These are phyloP conservation scores for Candida alai DNA, from an alignment of 805 yeast species.

Conservation along the genomic window DNA sequence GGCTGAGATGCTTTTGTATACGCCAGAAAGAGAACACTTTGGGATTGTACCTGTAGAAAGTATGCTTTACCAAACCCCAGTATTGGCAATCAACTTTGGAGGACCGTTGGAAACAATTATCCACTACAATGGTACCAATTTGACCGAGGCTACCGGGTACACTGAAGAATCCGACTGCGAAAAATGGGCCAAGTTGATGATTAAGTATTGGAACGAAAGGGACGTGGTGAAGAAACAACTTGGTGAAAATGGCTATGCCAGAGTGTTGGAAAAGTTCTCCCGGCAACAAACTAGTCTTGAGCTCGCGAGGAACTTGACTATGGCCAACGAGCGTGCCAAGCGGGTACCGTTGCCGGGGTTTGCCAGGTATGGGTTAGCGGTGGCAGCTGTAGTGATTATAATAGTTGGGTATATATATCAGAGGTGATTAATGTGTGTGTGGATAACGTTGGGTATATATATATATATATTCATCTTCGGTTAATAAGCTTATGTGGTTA, in stretches of 20 bases:
- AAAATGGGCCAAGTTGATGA: constrained; percentile 54
- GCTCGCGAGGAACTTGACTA: constrained; percentile 18
- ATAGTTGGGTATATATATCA: constrained; percentile 1
- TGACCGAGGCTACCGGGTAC: constrained; percentile 58
- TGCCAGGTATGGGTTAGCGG: constrained; percentile 8
- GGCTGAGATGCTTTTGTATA: constrained; percentile 67
- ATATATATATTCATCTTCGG: not conserved
- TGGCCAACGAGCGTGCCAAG: constrained; percentile 1
- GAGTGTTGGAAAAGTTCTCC: constrained; percentile 41
- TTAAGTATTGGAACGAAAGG: constrained; percentile 29
- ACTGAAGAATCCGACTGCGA: constrained; percentile 44
- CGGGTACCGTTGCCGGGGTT: constrained; percentile 5
- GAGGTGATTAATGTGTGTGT: no score
- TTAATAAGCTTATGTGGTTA: no score
- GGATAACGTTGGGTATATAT: constrained; percentile 5
- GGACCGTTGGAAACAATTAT: constrained; percentile 86
- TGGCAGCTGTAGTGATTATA: constrained; percentile 8
- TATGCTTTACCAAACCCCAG: constrained; percentile 80
- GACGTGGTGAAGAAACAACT: constrained; percentile 17
- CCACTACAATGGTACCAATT: constrained; percentile 23
- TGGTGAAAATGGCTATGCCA: constrained; percentile 32
- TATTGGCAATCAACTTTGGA: constrained; percentile 81
- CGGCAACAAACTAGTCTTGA: constrained; percentile 41
- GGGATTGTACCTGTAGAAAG: constrained; percentile 98
- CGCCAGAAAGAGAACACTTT: constrained; percentile 91